phyloP scores from a whole-genome alignment of 2,329 filamentous ascomycete genomes.

The Phoma sp. region DNA sequence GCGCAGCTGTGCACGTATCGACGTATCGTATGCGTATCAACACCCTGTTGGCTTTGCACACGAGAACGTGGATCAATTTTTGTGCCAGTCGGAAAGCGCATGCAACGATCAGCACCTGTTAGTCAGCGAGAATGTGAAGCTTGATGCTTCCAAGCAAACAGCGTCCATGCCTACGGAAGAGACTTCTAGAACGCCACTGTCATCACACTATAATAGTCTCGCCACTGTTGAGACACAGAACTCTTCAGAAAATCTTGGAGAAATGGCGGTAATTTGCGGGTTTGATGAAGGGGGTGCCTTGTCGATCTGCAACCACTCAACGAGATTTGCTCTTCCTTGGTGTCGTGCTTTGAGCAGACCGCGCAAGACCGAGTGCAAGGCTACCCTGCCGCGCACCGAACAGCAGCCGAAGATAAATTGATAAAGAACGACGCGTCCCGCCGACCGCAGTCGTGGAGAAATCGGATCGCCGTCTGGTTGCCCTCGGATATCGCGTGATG shows the following conservation, averaged over 20 bases:
- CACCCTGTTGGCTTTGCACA: neutral
- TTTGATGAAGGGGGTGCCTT: constrained; percentile 18
- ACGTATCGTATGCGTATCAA: neutral
- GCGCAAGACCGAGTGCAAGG: constrained; percentile 17
- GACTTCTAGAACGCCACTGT: neutral
- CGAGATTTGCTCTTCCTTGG: constrained; percentile 19
- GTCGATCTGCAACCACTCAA: constrained; percentile 15
- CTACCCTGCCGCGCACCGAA: constrained; percentile 11
- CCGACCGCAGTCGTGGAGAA: constrained; percentile 12
- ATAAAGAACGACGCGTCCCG: constrained; percentile 10
- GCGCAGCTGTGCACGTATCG: neutral
- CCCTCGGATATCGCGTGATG: constrained; percentile 12
- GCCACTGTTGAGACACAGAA: constrained; percentile 2
- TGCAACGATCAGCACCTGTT: neutral
- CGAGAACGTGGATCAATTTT: neutral
- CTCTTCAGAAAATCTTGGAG: constrained; percentile 1
- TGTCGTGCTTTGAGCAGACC: constrained; percentile 1
- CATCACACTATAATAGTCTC: constrained; percentile 9
- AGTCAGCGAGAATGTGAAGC: constrained; percentile 5
- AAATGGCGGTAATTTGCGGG: constrained; percentile 20
- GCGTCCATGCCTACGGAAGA: neutral
- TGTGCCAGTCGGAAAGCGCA: neutral
- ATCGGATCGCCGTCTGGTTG: constrained; percentile 14
- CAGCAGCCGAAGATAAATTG: constrained; percentile 5
- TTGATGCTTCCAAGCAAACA: constrained; percentile 4